phyloP scores from a whole-genome alignment of 2,329 filamentous ascomycete species.

The Claviceps paspali region DNA sequence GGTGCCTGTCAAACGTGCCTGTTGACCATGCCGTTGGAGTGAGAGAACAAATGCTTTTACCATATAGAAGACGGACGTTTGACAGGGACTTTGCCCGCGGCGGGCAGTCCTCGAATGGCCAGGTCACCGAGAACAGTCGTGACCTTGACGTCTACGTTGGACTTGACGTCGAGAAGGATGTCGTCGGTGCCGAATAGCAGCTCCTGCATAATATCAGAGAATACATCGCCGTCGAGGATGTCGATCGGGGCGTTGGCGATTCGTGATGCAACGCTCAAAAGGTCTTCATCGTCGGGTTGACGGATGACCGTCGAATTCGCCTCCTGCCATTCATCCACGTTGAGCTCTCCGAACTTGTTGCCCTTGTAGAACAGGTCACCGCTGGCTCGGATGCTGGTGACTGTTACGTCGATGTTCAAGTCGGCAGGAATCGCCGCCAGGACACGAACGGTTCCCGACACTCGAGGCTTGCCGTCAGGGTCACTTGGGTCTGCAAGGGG shows the following conservation, averaged over 20 bases:
- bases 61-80: slow-evolving; percentile 62
- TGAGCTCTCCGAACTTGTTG: slow-evolving; percentile 65
- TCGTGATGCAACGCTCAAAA: slow-evolving; percentile 58
- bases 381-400: slow-evolving; percentile 59
- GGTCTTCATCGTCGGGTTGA: slow-evolving; percentile 37
- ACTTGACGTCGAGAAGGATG: slow-evolving; percentile 60
- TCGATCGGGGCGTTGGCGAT: slow-evolving; percentile 68
- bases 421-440: slow-evolving; percentile 67
- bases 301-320: slow-evolving; percentile 64
- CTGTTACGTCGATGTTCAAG: slow-evolving; percentile 72
- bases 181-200: slow-evolving; percentile 59
- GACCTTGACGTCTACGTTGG: slow-evolving; percentile 69
- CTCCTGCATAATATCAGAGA: slow-evolving; percentile 66
- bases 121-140: slow-evolving; percentile 70
- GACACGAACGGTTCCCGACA: slow-evolving; percentile 73
- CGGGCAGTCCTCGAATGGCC: slow-evolving; percentile 69
- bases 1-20: no score
- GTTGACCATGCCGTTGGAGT: slow-evolving; percentile 8
- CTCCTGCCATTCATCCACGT: slow-evolving; percentile 67
- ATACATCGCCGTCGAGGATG: slow-evolving; percentile 65
- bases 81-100: slow-evolving; percentile 72
- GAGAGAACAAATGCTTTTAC: slow-evolving; percentile 13
- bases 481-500: slow-evolving; percentile 61
- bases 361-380: slow-evolving; percentile 69
- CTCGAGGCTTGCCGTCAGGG: slow-evolving; percentile 57